Percentiles rank a stretch among this genome's conserved stretches.
Conservation (phyloP, 768 basidiomycete genomes). For the Cyclocybe cylindracea region DNA sequence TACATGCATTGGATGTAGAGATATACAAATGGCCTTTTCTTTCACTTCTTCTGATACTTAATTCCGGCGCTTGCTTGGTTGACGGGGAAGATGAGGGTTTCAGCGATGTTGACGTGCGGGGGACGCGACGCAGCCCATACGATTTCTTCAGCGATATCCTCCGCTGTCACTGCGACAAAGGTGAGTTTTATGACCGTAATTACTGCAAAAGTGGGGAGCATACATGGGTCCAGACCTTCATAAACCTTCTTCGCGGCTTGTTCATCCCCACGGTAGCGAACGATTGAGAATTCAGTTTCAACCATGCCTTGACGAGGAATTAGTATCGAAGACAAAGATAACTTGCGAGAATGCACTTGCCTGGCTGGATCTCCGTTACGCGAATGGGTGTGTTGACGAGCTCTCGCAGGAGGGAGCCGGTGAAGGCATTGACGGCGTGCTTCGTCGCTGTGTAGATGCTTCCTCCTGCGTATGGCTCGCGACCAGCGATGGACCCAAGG, state of each 20-base stretch:
- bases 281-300: conserved; percentile 82
- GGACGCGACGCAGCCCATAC: conserved; percentile 95
- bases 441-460: conserved; percentile 94
- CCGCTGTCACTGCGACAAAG: conserved; percentile 60
- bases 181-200: background rate
- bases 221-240: conserved; percentile 83
- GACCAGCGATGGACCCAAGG: conserved; percentile 89
- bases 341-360: conserved; percentile 34
- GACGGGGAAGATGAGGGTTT: conserved; percentile 74
- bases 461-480: conserved; percentile 88
- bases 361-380: conserved; percentile 94
- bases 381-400: conserved; percentile 91
- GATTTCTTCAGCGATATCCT: conserved; percentile 96
- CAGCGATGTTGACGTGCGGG: conserved; percentile 89
- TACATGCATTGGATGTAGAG: conserved; percentile 13
- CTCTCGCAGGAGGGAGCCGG: conserved; percentile 77
- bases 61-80: conserved; percentile 76
- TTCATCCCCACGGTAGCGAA: conserved; percentile 87
- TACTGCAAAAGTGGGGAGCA: conserved; percentile 28
- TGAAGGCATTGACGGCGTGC: conserved; percentile 85
- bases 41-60: conserved; percentile 49
- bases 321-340: conserved; percentile 9
- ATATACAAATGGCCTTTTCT: conserved; percentile 19
- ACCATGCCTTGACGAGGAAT: conserved; percentile 31
- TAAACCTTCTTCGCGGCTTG: conserved; percentile 87